Percentiles rank a stretch among this genome's conserved stretches.
phyloP scores from a whole-genome alignment of 192 early-diverging fungal species.

The Lobosporangium transversale region DNA sequence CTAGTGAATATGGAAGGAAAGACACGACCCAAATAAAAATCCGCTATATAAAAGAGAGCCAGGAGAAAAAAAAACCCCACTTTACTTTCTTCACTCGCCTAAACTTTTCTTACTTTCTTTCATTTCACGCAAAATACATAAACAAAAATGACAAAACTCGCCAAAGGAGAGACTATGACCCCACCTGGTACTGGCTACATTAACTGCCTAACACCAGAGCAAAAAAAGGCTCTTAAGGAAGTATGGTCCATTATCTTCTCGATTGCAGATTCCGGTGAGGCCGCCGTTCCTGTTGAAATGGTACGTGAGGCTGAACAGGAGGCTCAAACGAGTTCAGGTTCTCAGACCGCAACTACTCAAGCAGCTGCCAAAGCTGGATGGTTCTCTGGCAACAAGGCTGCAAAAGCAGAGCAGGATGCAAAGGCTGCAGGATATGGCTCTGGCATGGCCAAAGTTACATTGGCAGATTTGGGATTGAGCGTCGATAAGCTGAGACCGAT shows the following conservation, averaged over 20 bases:
- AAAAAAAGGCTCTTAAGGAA: constrained; percentile 56
- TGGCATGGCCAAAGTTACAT: constrained; percentile 38
- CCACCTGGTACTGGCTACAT: constrained; percentile 55
- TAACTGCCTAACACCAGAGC: constrained; percentile 57
- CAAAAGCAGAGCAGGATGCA: constrained; percentile 27
- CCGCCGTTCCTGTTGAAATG: constrained; percentile 4
- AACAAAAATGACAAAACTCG: constrained; percentile 12
- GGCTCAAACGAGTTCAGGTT: background rate
- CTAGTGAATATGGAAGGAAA: too few species aligned
- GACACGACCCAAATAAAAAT: too few species aligned
- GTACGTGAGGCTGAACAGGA: constrained; percentile 29
- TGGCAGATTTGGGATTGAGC: constrained; percentile 22
- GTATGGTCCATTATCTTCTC: constrained; percentile 61
- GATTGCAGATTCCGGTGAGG: constrained; percentile 32
- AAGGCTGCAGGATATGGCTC: constrained; percentile 21
- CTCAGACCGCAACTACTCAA: constrained; percentile 20
- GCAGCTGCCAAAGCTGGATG: constrained; percentile 41
- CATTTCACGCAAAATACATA: too few species aligned
- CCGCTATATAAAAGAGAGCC: background rate
- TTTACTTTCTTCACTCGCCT: background rate
- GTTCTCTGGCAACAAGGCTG: constrained; percentile 26
- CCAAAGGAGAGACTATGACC: constrained; percentile 36
- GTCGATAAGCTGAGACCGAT: constrained; percentile 34
- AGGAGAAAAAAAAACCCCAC: background rate
- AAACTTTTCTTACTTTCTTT: background rate